A percentile compares a stretch with the other conserved stretches of the same genome.
Conservation (phyloP, 345 rosid species). For the Acer yangbiense region DNA sequence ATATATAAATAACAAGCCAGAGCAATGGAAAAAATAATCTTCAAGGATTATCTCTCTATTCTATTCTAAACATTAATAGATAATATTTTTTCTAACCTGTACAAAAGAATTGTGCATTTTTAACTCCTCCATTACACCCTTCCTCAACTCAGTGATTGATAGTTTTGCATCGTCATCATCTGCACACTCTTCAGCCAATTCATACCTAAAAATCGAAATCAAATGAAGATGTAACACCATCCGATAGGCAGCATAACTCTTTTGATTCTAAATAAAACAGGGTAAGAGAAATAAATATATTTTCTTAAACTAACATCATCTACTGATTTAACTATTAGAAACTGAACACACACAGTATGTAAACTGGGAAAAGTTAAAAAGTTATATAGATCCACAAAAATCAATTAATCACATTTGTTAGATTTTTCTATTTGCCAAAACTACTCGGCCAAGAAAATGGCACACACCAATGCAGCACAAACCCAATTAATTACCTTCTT, state of each 20-base stretch:
- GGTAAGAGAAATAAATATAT: background rate
- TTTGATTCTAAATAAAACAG: slow-evolving; percentile 9
- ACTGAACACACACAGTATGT: slow-evolving; percentile 8
- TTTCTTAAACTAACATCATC: background rate
- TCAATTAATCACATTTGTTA: too few species aligned
- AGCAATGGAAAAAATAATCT: slow-evolving; percentile 1
- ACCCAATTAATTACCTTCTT: background rate
- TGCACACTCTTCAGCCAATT: slow-evolving; percentile 86
- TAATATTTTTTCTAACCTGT: slow-evolving; percentile 39
- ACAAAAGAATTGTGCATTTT: slow-evolving; percentile 77
- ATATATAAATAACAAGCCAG: background rate
- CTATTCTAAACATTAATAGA: background rate
- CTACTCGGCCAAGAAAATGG: background rate
- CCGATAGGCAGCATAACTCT: slow-evolving; percentile 3
- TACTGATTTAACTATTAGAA: slow-evolving; percentile 8
- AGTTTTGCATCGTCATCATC: slow-evolving; percentile 92
- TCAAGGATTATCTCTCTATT: background rate
- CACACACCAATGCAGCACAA: background rate
- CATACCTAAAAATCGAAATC: slow-evolving; percentile 56
- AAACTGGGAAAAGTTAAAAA: too few species aligned
- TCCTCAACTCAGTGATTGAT: slow-evolving; percentile 72
- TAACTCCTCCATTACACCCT: slow-evolving; percentile 66
- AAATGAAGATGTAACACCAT: slow-evolving; percentile 6
- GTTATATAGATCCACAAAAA: too few species aligned
- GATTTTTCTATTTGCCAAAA: background rate